These are phyloP conservation scores for Floccularia luteovirens DNA, from an alignment of 768 basidiomycete genomes.

Conservation along the genomic window DNA sequence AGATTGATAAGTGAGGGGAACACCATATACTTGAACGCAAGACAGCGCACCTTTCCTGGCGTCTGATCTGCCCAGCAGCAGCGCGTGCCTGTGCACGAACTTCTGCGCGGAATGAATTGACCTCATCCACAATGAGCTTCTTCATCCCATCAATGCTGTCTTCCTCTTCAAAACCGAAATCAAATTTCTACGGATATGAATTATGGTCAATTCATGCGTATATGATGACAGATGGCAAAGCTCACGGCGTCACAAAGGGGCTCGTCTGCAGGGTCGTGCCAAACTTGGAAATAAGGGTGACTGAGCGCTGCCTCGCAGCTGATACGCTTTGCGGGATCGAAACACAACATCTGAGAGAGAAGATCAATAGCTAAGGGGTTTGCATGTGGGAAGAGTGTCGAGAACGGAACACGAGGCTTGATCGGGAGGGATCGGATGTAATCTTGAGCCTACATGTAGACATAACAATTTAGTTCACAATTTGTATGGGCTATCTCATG, in stretches of 20 bases:
- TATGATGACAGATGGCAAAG: conserved; percentile 3
- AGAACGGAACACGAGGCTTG: conserved; percentile 90
- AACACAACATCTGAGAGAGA: conserved; percentile 84
- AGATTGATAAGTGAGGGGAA: neutral
- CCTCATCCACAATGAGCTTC: conserved; percentile 88
- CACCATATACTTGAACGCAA: neutral
- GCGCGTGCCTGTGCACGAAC: conserved; percentile 81
- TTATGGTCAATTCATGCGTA: neutral
- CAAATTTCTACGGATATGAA: conserved; percentile 59
- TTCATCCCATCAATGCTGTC: conserved; percentile 98
- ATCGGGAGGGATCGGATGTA: conserved; percentile 98
- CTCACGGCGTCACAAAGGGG: conserved; percentile 74
- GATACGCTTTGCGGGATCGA: conserved; percentile 94
- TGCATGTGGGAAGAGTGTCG: conserved; percentile 87
- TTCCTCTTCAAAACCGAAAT: conserved; percentile 95
- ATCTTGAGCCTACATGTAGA: conserved; percentile 70
- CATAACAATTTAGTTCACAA: conserved; percentile 3
- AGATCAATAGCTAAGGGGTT: conserved; percentile 94
- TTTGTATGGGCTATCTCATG: neutral
- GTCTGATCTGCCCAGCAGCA: conserved; percentile 64
- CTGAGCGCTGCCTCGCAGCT: conserved; percentile 93
- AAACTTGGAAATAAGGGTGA: conserved; percentile 92
- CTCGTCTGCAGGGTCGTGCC: conserved; percentile 97
- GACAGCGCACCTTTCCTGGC: conserved; percentile 64
- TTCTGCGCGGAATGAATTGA: conserved; percentile 80